These are phyloP conservation scores for Zygosaccharomyces pseudobailii DNA, from an alignment of 1,139 yeast genomes.

Conservation along the genomic window DNA sequence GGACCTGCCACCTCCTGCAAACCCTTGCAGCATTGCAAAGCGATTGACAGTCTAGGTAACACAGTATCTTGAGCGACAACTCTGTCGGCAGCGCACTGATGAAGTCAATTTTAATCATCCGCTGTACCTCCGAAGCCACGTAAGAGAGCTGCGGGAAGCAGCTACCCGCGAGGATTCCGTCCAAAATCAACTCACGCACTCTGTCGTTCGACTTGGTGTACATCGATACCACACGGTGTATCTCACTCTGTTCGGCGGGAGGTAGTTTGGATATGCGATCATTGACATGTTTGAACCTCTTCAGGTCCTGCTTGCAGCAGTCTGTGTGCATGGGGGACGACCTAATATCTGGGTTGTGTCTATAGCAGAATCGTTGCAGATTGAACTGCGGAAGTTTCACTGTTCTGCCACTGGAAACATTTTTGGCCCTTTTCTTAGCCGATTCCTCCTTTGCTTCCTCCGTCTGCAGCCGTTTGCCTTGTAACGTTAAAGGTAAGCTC, in stretches of 20 bases:
- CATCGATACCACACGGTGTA: conserved; percentile 45
- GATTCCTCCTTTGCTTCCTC: neutral
- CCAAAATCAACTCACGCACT: conserved; percentile 60
- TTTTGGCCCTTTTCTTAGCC: conserved; percentile 2
- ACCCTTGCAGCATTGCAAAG: conserved; percentile 93
- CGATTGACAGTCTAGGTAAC: conserved; percentile 86
- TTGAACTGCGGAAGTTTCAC: conserved; percentile 27
- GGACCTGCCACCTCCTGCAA: conserved; percentile 72
- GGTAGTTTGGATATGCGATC: conserved; percentile 66
- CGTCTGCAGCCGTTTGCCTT: neutral
- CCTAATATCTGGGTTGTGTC: conserved; percentile 76
- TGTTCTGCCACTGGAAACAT: neutral
- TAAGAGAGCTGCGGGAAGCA: conserved; percentile 92
- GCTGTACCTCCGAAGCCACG: conserved; percentile 72
- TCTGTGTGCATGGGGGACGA: conserved; percentile 36
- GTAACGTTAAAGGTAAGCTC: neutral
- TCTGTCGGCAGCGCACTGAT: conserved; percentile 82
- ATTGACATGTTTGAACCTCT: conserved; percentile 49
- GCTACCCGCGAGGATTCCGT: conserved; percentile 82
- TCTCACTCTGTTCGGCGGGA: conserved; percentile 78
- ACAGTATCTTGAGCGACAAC: conserved; percentile 73
- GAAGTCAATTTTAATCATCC: conserved; percentile 82
- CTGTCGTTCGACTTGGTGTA: conserved; percentile 42
- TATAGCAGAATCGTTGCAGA: conserved; percentile 61
- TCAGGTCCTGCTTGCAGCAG: conserved; percentile 51